Percentiles rank a stretch among this genome's conserved stretches.
Conservation (phyloP, 805 yeast genomes). For the Lachancea thermotolerans region DNA sequence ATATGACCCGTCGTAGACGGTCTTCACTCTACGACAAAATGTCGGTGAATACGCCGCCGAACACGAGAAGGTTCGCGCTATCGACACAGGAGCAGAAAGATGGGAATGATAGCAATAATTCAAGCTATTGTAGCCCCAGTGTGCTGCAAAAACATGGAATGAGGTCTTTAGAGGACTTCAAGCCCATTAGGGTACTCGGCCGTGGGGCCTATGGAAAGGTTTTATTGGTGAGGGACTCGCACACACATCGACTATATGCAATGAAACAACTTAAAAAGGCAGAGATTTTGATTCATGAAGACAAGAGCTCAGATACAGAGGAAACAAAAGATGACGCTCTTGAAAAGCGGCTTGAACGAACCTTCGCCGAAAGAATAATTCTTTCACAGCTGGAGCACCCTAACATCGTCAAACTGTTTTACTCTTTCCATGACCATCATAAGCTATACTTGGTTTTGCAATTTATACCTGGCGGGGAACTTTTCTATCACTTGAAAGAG, state of each 20-base stretch:
- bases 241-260: conserved; percentile 64
- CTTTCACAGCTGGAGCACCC: conserved; percentile 67
- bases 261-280: conserved; percentile 84
- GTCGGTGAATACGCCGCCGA: conserved; percentile 24
- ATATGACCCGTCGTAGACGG: conserved; percentile 18
- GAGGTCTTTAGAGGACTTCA: conserved; percentile 48
- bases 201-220: conserved; percentile 89
- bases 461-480: conserved; percentile 85
- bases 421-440: conserved; percentile 74
- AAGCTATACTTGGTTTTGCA: conserved; percentile 72
- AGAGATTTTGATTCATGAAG: conserved; percentile 50
- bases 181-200: conserved; percentile 70
- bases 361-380: conserved; percentile 73
- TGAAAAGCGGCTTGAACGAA: conserved; percentile 57
- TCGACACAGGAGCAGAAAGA: conserved; percentile 7
- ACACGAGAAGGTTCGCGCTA: conserved; percentile 22
- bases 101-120: neutral
- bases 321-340: conserved; percentile 12
- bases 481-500: conserved; percentile 42
- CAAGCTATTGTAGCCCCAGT: neutral
- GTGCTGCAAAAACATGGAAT: conserved; percentile 8
- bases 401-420: conserved; percentile 72
- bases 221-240: conserved; percentile 58
- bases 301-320: conserved; percentile 19
- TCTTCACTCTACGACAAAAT: conserved; percentile 28